phyloP scores from a whole-genome alignment of 805 yeast species.

The Saccharomycopsis sp. region DNA sequence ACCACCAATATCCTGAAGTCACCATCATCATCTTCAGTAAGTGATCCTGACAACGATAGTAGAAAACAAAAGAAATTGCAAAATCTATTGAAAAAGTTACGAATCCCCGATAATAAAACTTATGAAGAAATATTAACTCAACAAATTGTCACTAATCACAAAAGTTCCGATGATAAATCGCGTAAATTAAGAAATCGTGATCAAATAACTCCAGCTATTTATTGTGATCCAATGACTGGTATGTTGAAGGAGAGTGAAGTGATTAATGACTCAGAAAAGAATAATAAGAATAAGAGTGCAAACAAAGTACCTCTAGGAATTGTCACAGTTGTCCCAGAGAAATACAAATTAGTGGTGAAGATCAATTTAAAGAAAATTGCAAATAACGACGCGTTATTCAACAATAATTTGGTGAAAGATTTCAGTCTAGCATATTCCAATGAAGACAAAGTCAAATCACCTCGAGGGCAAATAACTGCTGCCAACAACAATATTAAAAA shows the following conservation, averaged over 20 bases:
- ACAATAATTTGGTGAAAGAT: constrained; percentile 1
- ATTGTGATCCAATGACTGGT: not conserved
- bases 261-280: not conserved
- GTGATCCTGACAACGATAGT: not conserved
- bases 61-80: constrained; percentile 15
- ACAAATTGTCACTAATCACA: constrained; percentile 22
- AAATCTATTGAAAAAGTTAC: constrained; percentile 27
- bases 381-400: constrained; percentile 11
- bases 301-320: not conserved
- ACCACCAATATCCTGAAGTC: no score
- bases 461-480: no score
- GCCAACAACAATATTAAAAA: no score
- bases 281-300: not conserved
- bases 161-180: constrained; percentile 21
- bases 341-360: constrained; percentile 6
- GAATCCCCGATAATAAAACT: constrained; percentile 34
- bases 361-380: constrained; percentile 13
- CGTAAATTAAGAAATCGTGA: constrained; percentile 21
- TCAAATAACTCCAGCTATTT: not conserved
- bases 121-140: constrained; percentile 32
- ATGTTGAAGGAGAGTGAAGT: not conserved
- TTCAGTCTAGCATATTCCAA: not conserved
- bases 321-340: not conserved
- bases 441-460: not conserved
- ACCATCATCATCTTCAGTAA: no score